Percentiles rank a stretch among this genome's conserved stretches.
phyloP scores from a whole-genome alignment of 192 early-diverging fungal genomes.

The Geosiphon pyriformis region DNA sequence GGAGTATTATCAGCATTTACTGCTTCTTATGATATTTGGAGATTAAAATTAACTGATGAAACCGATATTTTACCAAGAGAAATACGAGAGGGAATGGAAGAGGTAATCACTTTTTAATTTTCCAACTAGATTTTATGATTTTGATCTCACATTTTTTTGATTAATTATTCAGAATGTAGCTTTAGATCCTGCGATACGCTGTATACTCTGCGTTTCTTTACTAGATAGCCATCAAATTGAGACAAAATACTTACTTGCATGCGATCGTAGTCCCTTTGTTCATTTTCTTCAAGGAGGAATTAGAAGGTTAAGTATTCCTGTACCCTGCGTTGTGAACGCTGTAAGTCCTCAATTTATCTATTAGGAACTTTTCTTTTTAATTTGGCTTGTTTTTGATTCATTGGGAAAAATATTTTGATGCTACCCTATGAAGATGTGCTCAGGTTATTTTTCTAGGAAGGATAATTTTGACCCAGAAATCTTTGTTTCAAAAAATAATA shows the following conservation, averaged over 20 bases:
- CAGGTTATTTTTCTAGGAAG: conserved; percentile 26
- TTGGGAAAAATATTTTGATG: neutral
- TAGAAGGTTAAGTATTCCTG: conserved; percentile 19
- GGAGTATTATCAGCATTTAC: conserved; percentile 31
- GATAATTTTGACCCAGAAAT: neutral
- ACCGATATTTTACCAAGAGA: conserved; percentile 15
- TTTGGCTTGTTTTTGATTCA: neutral
- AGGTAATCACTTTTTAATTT: neutral
- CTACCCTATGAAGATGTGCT: conserved; percentile 25
- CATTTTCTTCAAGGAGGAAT: conserved; percentile 34
- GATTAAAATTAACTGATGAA: conserved; percentile 30
- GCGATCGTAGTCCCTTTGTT: conserved; percentile 28
- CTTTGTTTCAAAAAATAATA: neutral
- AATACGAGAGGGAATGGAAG: neutral
- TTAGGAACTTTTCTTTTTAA: neutral
- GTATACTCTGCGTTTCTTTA: conserved; percentile 25
- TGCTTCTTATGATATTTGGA: conserved; percentile 26
- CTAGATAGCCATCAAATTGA: conserved; percentile 26
- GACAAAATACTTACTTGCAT: conserved; percentile 31
- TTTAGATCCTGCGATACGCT: conserved; percentile 16
- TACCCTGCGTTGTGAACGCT: conserved; percentile 26
- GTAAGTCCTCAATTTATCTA: conserved; percentile 12
- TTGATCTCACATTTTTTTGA: neutral
- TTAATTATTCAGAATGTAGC: neutral
- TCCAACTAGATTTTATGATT: conserved; percentile 3